Base-by-base conservation (phyloP, 768 basidiomycete species). In the Fomitopsis pulvina region DNA sequence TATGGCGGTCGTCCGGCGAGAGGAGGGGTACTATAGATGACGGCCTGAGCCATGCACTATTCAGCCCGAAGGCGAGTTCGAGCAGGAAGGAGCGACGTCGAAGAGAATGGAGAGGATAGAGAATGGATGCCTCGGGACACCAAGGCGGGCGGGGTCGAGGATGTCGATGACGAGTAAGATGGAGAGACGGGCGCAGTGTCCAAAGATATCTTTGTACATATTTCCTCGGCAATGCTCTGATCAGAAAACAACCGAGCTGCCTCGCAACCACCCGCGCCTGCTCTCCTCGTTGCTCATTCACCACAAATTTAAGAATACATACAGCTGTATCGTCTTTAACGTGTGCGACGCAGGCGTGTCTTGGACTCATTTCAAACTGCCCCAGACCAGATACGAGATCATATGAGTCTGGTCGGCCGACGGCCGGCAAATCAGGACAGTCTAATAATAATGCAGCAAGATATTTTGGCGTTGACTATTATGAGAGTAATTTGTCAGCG, bases 1-100 rank as follows among this genome's bases (percentile, higher is more conserved):
- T 76, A 85, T 24, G 82, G 81, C 11, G 82, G 81, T 66, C 70
- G 73, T 52, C 80, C 78, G 63, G 80, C 80, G 52, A 81, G 69
- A 47, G 80, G 72, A 21, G 77, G 54, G 24, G 58, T 63, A 46
- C 52, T 53, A 45, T 63, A 64, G 57, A 58, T 57, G 47, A 60
- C 58, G 24, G 58, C 59, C 47, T 57, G 59, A 26, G 60, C 47
- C 63, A 63, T 63, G 18, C 14, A 16, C 34, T 37, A 20, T 30
- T 22, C 21, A 4, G 39, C 11, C 21, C 14, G n/a, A n/a, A n/a
- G n/a, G n/a, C n/a, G n/a, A n/a, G 10, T 25, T 4, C 34, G 14
- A 16, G 34, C 34, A 41, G 69, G 22, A 58, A 59, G 52, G 30
- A 53, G 56, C 56, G 58, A 56, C 53, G 53, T 58, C 54, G 48